These are phyloP conservation scores for Eustoma russellianum DNA, from an alignment of 257 asterid species.

Conservation along the genomic window DNA sequence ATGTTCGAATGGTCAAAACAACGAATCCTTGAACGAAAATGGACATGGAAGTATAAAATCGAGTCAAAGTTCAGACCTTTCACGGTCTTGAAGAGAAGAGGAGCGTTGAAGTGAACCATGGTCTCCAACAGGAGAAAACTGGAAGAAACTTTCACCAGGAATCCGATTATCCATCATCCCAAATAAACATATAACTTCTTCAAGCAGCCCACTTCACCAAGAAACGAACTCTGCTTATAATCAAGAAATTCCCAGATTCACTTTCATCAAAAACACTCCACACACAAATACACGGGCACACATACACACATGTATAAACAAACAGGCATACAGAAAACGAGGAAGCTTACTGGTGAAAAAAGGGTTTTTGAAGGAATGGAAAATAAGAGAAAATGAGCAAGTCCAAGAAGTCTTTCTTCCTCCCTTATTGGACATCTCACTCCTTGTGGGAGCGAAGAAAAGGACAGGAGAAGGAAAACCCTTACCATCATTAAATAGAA, in stretches of 20 bases:
- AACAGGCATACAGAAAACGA: not conserved
- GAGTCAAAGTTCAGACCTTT: slow-evolving; percentile 29
- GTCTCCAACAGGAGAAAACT: slow-evolving; percentile 50
- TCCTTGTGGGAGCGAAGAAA: slow-evolving; percentile 25
- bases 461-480: slow-evolving; percentile 24
- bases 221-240: slow-evolving; percentile 3
- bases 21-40: not conserved
- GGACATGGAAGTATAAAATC: not conserved
- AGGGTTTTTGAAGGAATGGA: not conserved
- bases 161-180: slow-evolving; percentile 52
- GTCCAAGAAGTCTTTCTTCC: slow-evolving; percentile 17
- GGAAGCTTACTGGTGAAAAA: slow-evolving; percentile 2
- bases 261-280: not conserved
- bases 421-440: slow-evolving; percentile 34
- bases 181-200: not conserved
- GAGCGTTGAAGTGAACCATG: slow-evolving; percentile 55
- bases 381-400: slow-evolving; percentile 18
- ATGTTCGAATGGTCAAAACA: not conserved
- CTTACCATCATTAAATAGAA: too few species aligned
- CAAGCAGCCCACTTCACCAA: slow-evolving; percentile 5
- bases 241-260: not conserved
- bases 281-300: not conserved
- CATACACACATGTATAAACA: not conserved
- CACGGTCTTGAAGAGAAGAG: slow-evolving; percentile 53
- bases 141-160: slow-evolving; percentile 58